Evolutionary conservation across 495 filamentous ascomycete genomes (phyloP), one percentile per base, ranked within the genome.

Genomic region (Talaromyces stipitatus): DNA sequence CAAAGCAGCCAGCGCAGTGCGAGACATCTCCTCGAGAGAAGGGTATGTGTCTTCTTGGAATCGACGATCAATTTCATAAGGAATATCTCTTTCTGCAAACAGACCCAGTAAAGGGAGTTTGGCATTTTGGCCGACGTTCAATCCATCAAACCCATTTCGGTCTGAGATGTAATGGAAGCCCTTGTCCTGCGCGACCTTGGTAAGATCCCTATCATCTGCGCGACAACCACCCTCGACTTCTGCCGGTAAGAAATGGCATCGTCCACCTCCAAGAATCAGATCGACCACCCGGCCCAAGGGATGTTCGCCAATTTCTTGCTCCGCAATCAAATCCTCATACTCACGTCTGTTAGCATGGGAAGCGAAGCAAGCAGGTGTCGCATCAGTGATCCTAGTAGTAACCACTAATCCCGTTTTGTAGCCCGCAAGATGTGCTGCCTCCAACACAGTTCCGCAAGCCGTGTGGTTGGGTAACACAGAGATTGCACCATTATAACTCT

Each of bases 401-500:
- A 97, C 94, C 7, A 97, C 94, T 64, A 98, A 67, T 7, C 95
- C 94, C 1, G 94, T 98, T 72, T 85, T 86, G 61, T 96, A 97
- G 1, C 94, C 94, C 1, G 86, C 87, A 64, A 85, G 79, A 71
- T 96, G 91, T 52, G 94, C 94, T 0, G 94, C 94, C 74, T 98
- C 94, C 23, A 98, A 80, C 2, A 98, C 89, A 2, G 91, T 96
- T 3, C 92, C 95, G 65, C 94, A 98, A 1, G 94, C 91, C 2
- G 82, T 81, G 65, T 85, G 84, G 66, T 92, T 85, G 0, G 92
- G 91, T 12, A 92, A 77, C 61, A 95, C 87, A 14, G 91, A 87
- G 61, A 98, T 97, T 53, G 94, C 94, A 14, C 89, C 90, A 66
- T 98, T 98, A 71, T 97, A 98, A 68, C 85, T 94, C 79, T 98